These are phyloP conservation scores for Rubroboletus satanas DNA, from an alignment of 768 basidiomycete genomes.

Conservation along the genomic window DNA sequence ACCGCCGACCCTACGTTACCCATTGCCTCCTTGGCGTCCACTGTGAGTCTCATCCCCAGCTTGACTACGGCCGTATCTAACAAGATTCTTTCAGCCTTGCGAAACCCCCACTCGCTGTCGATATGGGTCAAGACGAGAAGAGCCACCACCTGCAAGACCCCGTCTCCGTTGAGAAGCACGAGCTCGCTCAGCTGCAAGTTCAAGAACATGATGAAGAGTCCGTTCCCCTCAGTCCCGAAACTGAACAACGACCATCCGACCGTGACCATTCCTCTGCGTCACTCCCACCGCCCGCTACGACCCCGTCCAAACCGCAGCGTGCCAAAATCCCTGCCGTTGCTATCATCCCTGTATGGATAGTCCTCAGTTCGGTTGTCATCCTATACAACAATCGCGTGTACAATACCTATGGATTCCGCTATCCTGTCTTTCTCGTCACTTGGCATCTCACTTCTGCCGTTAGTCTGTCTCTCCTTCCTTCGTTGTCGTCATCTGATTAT, in stretches of 20 bases:
- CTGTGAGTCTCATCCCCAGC: constrained; percentile 2
- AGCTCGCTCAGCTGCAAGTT: constrained; percentile 16
- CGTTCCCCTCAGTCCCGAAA: not conserved
- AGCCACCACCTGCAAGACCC: not conserved
- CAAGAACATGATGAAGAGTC: constrained; percentile 18
- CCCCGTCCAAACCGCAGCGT: constrained; percentile 40
- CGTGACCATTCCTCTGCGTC: constrained; percentile 15
- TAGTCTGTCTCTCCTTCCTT: constrained; percentile 21
- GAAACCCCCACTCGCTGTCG: not conserved
- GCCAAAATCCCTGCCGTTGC: constrained; percentile 57
- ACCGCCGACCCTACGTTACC: not conserved
- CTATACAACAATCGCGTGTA: constrained; percentile 94
- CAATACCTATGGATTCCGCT: constrained; percentile 79
- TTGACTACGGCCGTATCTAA: not conserved
- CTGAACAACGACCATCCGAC: constrained; percentile 1
- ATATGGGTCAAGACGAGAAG: constrained; percentile 30
- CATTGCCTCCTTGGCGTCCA: not conserved
- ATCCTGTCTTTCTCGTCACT: constrained; percentile 90
- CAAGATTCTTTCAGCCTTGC: not conserved
- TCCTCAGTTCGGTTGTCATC: constrained; percentile 85
- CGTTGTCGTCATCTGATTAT: not conserved
- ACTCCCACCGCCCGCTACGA: constrained; percentile 58
- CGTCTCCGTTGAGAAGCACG: constrained; percentile 16
- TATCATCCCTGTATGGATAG: constrained; percentile 92
- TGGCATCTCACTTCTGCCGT: constrained; percentile 75